Base-by-base conservation (phyloP, 257 asterid species). In the Ehretia macrophylla region DNA sequence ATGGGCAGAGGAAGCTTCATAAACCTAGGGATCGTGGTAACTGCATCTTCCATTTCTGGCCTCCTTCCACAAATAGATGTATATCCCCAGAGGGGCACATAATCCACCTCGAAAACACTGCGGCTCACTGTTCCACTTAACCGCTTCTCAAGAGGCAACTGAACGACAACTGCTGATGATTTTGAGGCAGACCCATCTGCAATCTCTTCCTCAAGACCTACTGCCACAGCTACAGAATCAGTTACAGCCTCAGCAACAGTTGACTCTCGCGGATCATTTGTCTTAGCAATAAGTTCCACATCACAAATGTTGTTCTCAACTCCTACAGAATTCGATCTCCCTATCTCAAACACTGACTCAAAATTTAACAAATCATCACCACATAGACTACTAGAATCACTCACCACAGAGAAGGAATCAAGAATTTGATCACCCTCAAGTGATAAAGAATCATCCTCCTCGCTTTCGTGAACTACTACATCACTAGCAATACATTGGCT, bases 31-130 rank as follows among this genome's bases (percentile, higher is more conserved):
- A 88, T 67, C 20, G 83, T 59, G 14, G 87, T 74, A 10, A 78
- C 68, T 0, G 97, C 84, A 23, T 92, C 99, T 78, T 92, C 99
- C 99, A 92, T 92, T 78, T 92, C 99, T 10, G 95, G 94, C 35
- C 99, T 75, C 83, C 96, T 76, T 23, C 99, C 99, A 56, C 95
- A 84, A 16, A 92, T 62, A 13, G 97, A 92, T 17, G 75, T 67
- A 64, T 66, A 38, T 18, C 99, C 99, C 99, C 99, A 92, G 5
- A 86, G 82, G 27, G 99, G 97, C 53, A 89, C 83, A 46, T 64
- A 86, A 49, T 89, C 99, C 57, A 89, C 86, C 75, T 84, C 87
- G 70, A 89, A 93, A 10, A 89, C 85, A 72, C 97, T 93, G 16
- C 95, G 82, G 21, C 69, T 44, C 11, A 56, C 69, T 48, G 61